Evolutionary conservation across 2,329 filamentous ascomycete genomes (phyloP).

Genomic region (Colletotrichum limetticola): DNA sequence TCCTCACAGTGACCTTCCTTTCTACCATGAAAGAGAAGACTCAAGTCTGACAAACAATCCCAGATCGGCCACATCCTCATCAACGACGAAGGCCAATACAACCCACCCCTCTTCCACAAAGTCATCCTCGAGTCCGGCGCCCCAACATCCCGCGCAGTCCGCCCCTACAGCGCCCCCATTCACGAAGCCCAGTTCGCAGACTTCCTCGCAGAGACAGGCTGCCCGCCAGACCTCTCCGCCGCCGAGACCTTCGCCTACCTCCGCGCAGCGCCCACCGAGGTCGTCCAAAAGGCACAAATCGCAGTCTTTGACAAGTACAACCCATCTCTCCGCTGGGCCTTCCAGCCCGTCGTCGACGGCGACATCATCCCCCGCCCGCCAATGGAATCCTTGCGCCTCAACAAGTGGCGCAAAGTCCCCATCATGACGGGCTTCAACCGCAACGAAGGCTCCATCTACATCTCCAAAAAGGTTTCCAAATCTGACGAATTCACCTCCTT

Average conservation of each 20-base stretch:
- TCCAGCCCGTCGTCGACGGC: conserved; percentile 76
- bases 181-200: conserved; percentile 67
- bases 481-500: conserved; percentile 60
- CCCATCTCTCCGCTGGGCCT: conserved; percentile 66
- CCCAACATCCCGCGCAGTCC: conserved; percentile 64
- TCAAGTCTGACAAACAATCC: conserved; percentile 5
- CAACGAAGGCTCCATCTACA: conserved; percentile 75
- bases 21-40: no score
- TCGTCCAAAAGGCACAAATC: conserved; percentile 53
- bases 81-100: conserved; percentile 36
- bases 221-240: conserved; percentile 58
- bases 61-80: conserved; percentile 77
- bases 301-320: conserved; percentile 56
- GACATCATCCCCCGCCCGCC: conserved; percentile 68
- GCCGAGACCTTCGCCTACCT: conserved; percentile 63
- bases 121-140: conserved; percentile 68
- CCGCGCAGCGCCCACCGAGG: conserved; percentile 51
- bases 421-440: conserved; percentile 77
- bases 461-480: conserved; percentile 58
- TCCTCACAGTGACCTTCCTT: not conserved
- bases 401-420: conserved; percentile 66
- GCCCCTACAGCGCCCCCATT: conserved; percentile 63
- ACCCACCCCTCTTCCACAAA: conserved; percentile 60
- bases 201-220: conserved; percentile 62
- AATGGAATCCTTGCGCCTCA: conserved; percentile 64